These are phyloP conservation scores for Dionaea muscipula DNA, from an alignment of 179 eudicot genomes.

Conservation along the genomic window DNA sequence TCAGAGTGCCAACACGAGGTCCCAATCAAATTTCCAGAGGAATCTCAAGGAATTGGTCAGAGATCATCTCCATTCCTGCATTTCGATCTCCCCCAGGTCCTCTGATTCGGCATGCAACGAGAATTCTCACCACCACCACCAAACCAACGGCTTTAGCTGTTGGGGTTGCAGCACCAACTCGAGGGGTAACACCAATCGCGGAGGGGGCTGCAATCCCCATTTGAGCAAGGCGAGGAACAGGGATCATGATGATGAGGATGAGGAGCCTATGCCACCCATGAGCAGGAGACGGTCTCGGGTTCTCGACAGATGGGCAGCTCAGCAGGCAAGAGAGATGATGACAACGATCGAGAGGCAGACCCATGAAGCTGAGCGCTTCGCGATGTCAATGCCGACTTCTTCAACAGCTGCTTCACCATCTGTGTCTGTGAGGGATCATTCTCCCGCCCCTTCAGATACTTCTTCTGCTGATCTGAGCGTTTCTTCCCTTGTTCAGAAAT, in stretches of 20 bases:
- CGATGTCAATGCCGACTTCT: slow-evolving; percentile 4
- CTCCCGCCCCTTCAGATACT: slow-evolving; percentile 20
- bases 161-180: not conserved
- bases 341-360: slow-evolving; percentile 6
- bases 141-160: slow-evolving; percentile 3
- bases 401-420: slow-evolving; percentile 7
- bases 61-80: slow-evolving; percentile 23
- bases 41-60: slow-evolving; percentile 35
- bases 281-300: slow-evolving; percentile 9
- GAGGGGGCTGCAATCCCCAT: not conserved
- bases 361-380: not conserved
- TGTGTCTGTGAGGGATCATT: slow-evolving; percentile 16
- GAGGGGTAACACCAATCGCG: slow-evolving; percentile 5
- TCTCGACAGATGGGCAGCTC: slow-evolving; percentile 10
- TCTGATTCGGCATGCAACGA: not conserved
- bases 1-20: not conserved
- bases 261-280: not conserved
- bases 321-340: slow-evolving; percentile 12
- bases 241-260: not conserved
- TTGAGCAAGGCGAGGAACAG: slow-evolving; percentile 6
- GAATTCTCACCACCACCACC: slow-evolving; percentile 6
- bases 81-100: slow-evolving; percentile 16
- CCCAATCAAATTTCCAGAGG: slow-evolving; percentile 8
- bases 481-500: slow-evolving; percentile 53
- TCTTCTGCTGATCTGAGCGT: slow-evolving; percentile 31